phyloP scores from a whole-genome alignment of 495 filamentous ascomycete species.

The Clohesyomyces aquaticus region DNA sequence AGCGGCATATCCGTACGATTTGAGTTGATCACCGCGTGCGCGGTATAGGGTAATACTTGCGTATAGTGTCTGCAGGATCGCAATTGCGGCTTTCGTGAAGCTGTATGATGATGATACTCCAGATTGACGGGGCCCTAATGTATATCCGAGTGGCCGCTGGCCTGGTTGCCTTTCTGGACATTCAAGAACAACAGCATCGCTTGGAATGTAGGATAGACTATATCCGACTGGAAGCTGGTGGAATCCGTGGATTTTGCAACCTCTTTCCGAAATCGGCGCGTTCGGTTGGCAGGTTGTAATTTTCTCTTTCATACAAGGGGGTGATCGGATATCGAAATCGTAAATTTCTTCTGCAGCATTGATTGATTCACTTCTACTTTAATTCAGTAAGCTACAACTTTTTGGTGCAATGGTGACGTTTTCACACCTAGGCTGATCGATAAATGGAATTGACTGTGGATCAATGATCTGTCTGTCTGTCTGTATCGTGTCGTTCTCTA shows the following conservation, averaged over 20 bases:
- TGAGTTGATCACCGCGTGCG: slow-evolving; percentile 48
- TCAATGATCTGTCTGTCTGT: no score
- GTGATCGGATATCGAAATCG: background rate
- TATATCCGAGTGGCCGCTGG: no score
- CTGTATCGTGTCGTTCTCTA: no score
- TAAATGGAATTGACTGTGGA: no score
- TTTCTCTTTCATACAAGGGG: background rate
- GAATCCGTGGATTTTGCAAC: slow-evolving; percentile 4
- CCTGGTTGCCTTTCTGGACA: no score
- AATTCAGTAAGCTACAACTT: background rate
- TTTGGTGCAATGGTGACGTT: no score
- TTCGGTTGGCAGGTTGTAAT: slow-evolving; percentile 1
- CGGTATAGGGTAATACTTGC: slow-evolving; percentile 48
- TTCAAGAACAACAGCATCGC: slow-evolving; percentile 17
- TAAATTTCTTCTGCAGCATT: background rate
- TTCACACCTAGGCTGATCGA: no score
- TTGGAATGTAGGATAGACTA: slow-evolving; percentile 35
- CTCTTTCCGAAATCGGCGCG: background rate
- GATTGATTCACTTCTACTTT: background rate
- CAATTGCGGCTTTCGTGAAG: slow-evolving; percentile 45
- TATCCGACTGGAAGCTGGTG: slow-evolving; percentile 39
- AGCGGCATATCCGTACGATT: slow-evolving; percentile 51
- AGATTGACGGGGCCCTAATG: no score
- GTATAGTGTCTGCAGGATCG: slow-evolving; percentile 50
- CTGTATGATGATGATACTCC: slow-evolving; percentile 40